These are phyloP conservation scores for Barbarea vulgaris DNA, from an alignment of 345 rosid genomes.

Conservation along the genomic window DNA sequence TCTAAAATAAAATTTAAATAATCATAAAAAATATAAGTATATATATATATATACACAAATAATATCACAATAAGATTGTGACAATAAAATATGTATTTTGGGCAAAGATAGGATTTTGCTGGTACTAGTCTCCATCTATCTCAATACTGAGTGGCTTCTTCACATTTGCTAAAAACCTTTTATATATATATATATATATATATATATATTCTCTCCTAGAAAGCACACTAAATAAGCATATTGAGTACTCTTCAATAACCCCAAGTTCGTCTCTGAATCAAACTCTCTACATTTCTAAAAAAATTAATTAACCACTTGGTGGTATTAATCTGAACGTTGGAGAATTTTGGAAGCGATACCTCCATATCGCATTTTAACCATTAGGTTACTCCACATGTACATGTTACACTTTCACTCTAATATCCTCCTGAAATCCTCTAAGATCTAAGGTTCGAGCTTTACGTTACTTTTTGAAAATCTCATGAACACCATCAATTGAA, in stretches of 20 bases:
- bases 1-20: background rate
- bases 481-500: background rate
- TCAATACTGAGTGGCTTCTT: slow-evolving; percentile 18
- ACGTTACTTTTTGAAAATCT: background rate
- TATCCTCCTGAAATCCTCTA: background rate
- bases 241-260: background rate
- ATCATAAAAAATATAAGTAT: background rate
- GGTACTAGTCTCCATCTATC: slow-evolving; percentile 34
- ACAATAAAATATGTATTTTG: slow-evolving; percentile 2
- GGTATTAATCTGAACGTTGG: too few species aligned
- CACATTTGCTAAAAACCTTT: background rate
- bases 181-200: too few species aligned
- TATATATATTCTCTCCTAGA: background rate
- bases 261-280: background rate
- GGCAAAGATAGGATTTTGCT: slow-evolving; percentile 17
- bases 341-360: background rate
- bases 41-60: too few species aligned
- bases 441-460: background rate
- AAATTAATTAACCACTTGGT: too few species aligned
- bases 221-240: background rate
- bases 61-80: background rate
- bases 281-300: too few species aligned
- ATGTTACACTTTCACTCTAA: background rate
- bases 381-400: background rate
- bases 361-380: background rate